Evolutionary conservation across 1,139 yeast species (phyloP).

Genomic region (Geotrichum europaeum): DNA sequence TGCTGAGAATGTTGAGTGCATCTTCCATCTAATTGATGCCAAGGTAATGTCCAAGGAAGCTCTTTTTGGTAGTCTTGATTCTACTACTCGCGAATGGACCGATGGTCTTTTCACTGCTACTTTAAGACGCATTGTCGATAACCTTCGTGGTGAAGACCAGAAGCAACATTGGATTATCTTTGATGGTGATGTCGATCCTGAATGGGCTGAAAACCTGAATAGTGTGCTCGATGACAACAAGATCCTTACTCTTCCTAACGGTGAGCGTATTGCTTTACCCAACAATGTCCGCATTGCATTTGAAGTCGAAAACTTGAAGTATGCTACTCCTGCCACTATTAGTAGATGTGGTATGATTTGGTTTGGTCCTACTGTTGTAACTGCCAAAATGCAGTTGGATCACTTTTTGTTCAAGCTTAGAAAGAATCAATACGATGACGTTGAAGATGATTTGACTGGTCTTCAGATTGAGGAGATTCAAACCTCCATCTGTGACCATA

Average conservation of each 20-base stretch:
- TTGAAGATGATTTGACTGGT: constrained; percentile 29
- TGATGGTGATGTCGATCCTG: constrained; percentile 93
- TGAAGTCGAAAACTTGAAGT: constrained; percentile 62
- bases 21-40: constrained; percentile 56
- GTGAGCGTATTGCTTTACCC: constrained; percentile 73
- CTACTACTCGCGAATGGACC: constrained; percentile 82
- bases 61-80: constrained; percentile 66
- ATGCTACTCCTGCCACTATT: constrained; percentile 86
- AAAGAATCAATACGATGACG: constrained; percentile 25
- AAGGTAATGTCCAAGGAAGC: constrained; percentile 63
- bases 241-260: constrained; percentile 76
- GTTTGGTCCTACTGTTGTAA: constrained; percentile 44
- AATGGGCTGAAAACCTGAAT: constrained; percentile 88
- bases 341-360: constrained; percentile 91
- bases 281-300: constrained; percentile 59
- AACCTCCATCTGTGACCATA: constrained; percentile 11
- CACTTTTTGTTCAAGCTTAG: constrained; percentile 22
- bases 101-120: constrained; percentile 80
- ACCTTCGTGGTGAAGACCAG: constrained; percentile 51
- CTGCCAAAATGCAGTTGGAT: constrained; percentile 28
- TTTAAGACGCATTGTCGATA: constrained; percentile 54
- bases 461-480: constrained; percentile 18
- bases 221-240: constrained; percentile 88
- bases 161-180: constrained; percentile 73
- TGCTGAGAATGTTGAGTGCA: constrained; percentile 38